These are phyloP conservation scores for Fusarium torreyae DNA, from an alignment of 2,329 filamentous ascomycete genomes.

Conservation along the genomic window DNA sequence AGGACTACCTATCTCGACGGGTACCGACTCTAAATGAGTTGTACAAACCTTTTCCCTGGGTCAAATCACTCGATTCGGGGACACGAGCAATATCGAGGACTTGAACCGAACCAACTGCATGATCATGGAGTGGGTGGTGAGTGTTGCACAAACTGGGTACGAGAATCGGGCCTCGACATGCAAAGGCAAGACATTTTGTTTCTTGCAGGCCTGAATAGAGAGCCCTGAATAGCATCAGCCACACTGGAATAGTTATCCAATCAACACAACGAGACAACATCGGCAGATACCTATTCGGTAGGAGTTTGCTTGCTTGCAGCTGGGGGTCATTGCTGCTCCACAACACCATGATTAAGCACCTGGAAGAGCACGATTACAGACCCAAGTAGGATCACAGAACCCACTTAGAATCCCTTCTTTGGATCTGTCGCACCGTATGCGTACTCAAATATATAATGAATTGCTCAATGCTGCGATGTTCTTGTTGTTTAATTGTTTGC, in stretches of 20 bases:
- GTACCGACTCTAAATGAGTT: constrained; percentile 16
- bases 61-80: neutral
- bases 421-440: constrained; percentile 33
- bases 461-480: constrained; percentile 22
- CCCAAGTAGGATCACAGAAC: constrained; percentile 20
- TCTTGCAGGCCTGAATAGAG: constrained; percentile 19
- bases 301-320: constrained; percentile 39
- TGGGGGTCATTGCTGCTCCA: constrained; percentile 32
- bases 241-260: constrained; percentile 24
- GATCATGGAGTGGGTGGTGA: constrained; percentile 5
- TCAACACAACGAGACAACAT: constrained; percentile 6
- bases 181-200: constrained; percentile 26
- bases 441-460: constrained; percentile 34
- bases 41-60: constrained; percentile 13
- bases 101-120: neutral
- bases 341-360: constrained; percentile 26
- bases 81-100: neutral
- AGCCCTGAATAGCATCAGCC: constrained; percentile 34
- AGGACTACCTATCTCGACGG: constrained; percentile 7
- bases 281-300: constrained; percentile 18
- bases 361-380: constrained; percentile 10
- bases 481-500: constrained; percentile 28
- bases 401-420: constrained; percentile 10
- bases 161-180: constrained; percentile 16
- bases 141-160: constrained; percentile 37